Evolutionary conservation across 176 grass and related monocot species (phyloP), one percentile per base, ranked within the genome.

Genomic region (Eleusine indica): DNA sequence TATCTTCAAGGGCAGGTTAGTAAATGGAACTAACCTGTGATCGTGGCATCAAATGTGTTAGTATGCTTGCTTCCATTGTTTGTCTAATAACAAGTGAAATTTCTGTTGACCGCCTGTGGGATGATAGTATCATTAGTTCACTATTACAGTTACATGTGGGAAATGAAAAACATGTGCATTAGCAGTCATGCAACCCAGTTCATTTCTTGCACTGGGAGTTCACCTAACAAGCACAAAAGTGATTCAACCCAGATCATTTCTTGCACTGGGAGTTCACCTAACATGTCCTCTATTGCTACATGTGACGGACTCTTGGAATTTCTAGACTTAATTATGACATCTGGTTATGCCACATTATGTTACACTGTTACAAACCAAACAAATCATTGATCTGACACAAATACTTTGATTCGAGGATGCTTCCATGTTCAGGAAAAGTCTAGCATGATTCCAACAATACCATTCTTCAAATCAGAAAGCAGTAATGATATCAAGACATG

Each of bases 71-170:
- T 83, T 98, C 96, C 96, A 98, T 94, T 80, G 93, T 98, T 88
- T 98, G 93, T 9, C 96, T 80, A 78, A 98, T 95, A 80, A 96
- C 96, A 85, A 98, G 85, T 41, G 96, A 98, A 87, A 98, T 94
- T 92, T 98, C 96, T 63, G 93, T 98, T 83, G 96, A 94, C 63
- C 96, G 91, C 85, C 93, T 98, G 89, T 46, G 14, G 63, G 12
- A 46, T 87, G 40, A 82, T 58, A 52, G 15, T 58, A 78, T 32
- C 38, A 19, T 83, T 54, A 79, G 35, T 52, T 64, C 7, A 69
- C 62, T 70, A 69, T 14, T 52, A 70, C n/a, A 78, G 35, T 68
- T 71, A 15, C 43, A 69, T 61, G 6, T 52, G 22, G 42, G 83
- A 51, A 86, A 61, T 69, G n/a, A 78, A 60, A 78, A 32, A 2